Conservation (phyloP, 2,329 filamentous ascomycete genomes). For the Colletotrichum sp. region DNA sequence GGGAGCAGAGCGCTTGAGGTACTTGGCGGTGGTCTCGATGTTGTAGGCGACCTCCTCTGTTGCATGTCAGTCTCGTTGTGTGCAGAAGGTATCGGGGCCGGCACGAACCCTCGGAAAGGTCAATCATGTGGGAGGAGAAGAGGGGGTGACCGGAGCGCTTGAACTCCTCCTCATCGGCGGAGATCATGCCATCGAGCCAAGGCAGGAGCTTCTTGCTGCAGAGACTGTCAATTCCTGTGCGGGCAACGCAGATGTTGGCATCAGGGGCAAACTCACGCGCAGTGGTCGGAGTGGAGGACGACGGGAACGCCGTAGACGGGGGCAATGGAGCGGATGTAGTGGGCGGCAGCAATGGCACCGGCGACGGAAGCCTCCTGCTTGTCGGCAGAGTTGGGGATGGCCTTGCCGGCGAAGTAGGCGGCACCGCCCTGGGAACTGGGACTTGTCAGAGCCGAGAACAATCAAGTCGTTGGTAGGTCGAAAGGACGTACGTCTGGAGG, state of each 20-base stretch:
- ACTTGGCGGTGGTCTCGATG: conserved; percentile 88
- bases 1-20: conserved; percentile 91
- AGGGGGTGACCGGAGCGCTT: conserved; percentile 91
- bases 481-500: conserved; percentile 69
- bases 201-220: conserved; percentile 90
- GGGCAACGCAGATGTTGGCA: not conserved
- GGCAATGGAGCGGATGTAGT: conserved; percentile 90
- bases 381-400: conserved; percentile 72
- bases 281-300: conserved; percentile 96
- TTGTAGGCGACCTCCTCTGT: conserved; percentile 81
- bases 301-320: conserved; percentile 89
- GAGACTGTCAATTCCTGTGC: not conserved
- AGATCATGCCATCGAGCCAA: conserved; percentile 95
- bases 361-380: conserved; percentile 89
- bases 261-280: conserved; percentile 56
- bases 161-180: conserved; percentile 94
- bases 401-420: conserved; percentile 92
- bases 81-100: not conserved
- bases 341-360: conserved; percentile 85
- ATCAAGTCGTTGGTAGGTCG: not conserved
- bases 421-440: conserved; percentile 81
- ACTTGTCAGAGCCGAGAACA: not conserved
- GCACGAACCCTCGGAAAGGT: conserved; percentile 76
- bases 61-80: not conserved
- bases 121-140: conserved; percentile 98